phyloP scores from a whole-genome alignment of 257 asterid genomes.

The Solanum rostratum region DNA sequence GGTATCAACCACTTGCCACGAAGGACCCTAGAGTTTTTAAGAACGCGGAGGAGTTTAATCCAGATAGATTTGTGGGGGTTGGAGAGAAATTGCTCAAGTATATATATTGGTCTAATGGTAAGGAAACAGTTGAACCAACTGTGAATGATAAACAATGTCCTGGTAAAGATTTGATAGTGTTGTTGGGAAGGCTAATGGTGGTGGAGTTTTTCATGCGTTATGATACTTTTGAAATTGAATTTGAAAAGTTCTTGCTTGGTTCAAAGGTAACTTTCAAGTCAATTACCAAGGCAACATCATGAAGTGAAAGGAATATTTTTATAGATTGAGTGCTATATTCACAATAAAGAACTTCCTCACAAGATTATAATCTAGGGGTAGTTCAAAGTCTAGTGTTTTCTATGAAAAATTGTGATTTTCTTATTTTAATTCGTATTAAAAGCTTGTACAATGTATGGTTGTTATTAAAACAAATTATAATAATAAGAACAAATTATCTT shows the following conservation, averaged over 20 bases:
- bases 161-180: constrained; percentile 13
- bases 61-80: constrained; percentile 12
- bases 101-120: constrained; percentile 23
- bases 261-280: constrained; percentile 44
- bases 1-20: constrained; percentile 19
- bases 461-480: no score
- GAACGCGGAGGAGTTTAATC: constrained; percentile 1
- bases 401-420: not conserved
- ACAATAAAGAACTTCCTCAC: not conserved
- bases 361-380: not conserved
- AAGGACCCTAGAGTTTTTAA: constrained; percentile 7
- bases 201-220: constrained; percentile 14
- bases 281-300: constrained; percentile 13
- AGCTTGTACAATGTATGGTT: not conserved
- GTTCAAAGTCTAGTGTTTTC: not conserved
- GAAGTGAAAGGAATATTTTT: no score
- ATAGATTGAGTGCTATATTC: not conserved
- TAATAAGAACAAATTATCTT: no score
- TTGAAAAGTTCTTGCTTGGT: constrained; percentile 17
- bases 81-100: constrained; percentile 14
- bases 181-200: constrained; percentile 9
- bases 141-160: constrained; percentile 17
- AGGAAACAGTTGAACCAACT: constrained; percentile 4
- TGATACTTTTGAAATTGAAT: constrained; percentile 8
- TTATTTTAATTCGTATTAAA: not conserved